Evolutionary conservation across 257 asterid species (phyloP).

Genomic region (Ligustrum vulgare): DNA sequence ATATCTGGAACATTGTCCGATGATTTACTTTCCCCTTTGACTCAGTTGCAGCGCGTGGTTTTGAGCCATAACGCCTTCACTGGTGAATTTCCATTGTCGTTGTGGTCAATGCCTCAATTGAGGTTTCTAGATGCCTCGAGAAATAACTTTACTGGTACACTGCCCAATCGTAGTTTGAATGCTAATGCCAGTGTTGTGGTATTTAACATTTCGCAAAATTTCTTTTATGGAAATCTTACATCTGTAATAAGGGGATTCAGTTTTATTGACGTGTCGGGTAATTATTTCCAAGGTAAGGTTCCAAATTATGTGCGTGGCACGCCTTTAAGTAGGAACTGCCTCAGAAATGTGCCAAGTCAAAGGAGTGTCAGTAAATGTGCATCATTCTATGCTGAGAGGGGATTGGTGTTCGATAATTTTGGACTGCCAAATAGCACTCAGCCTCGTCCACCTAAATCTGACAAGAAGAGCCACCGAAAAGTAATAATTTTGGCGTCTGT

Average conservation of each 20-base stretch:
- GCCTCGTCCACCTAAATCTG: conserved; percentile 46
- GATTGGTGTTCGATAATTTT: conserved; percentile 72
- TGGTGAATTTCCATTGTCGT: conserved; percentile 47
- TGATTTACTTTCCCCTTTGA: conserved; percentile 46
- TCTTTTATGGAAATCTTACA: conserved; percentile 66
- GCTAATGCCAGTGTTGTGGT: conserved; percentile 38
- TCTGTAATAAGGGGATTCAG: conserved; percentile 52
- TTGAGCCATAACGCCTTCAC: conserved; percentile 52
- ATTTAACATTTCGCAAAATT: conserved; percentile 65
- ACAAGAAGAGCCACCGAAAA: conserved; percentile 38
- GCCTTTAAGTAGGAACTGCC: conserved; percentile 57
- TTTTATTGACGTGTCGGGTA: conserved; percentile 61
- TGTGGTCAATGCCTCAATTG: conserved; percentile 73
- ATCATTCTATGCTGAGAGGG: conserved; percentile 65
- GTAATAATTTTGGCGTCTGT: conserved; percentile 64
- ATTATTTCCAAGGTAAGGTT: conserved; percentile 74
- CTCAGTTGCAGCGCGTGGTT: conserved; percentile 48
- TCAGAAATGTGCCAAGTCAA: conserved; percentile 52
- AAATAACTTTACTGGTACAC: conserved; percentile 74
- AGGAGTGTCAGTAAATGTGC: conserved; percentile 58
- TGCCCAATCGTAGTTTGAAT: conserved; percentile 47
- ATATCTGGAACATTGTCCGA: conserved; percentile 60
- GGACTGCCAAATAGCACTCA: conserved; percentile 52
- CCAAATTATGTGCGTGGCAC: conserved; percentile 53
- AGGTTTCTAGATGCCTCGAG: conserved; percentile 61